phyloP scores from a whole-genome alignment of 2,329 filamentous ascomycete species.

The Aspergillus flavus region DNA sequence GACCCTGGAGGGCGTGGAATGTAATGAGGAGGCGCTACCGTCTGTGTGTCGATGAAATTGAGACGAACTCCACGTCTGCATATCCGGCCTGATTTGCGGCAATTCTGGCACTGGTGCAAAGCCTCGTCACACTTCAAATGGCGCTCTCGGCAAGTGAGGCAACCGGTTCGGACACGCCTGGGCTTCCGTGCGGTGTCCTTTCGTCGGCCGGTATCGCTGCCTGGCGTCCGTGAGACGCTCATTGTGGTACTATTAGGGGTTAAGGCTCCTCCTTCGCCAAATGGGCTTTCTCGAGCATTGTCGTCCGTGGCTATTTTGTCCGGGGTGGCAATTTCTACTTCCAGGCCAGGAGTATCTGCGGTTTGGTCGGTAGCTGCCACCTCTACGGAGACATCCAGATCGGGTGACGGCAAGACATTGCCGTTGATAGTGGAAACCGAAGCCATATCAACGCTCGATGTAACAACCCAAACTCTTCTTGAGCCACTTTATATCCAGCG shows the following conservation, averaged over 20 bases:
- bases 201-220: constrained; percentile 24
- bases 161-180: constrained; percentile 87
- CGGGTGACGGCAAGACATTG: constrained; percentile 23
- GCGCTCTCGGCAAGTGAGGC: constrained; percentile 83
- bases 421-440: constrained; percentile 23
- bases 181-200: constrained; percentile 58
- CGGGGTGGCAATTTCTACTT: background rate
- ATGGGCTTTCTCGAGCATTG: constrained; percentile 13
- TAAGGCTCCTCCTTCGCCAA: constrained; percentile 13
- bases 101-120: constrained; percentile 70
- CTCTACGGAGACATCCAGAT: constrained; percentile 24
- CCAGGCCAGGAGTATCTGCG: constrained; percentile 10
- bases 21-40: constrained; percentile 65
- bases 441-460: constrained; percentile 8
- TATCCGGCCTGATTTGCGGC: constrained; percentile 79
- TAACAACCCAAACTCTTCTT: background rate
- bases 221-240: constrained; percentile 12
- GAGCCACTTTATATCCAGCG: background rate
- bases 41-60: constrained; percentile 87
- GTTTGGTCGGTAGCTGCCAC: constrained; percentile 14
- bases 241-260: constrained; percentile 17
- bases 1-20: constrained; percentile 66
- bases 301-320: constrained; percentile 2
- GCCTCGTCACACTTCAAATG: constrained; percentile 91
- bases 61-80: constrained; percentile 86